Evolutionary conservation across 257 asterid genomes (phyloP), one percentile per base, ranked within the genome.

Genomic region (Nyctanthes arbortristis): DNA sequence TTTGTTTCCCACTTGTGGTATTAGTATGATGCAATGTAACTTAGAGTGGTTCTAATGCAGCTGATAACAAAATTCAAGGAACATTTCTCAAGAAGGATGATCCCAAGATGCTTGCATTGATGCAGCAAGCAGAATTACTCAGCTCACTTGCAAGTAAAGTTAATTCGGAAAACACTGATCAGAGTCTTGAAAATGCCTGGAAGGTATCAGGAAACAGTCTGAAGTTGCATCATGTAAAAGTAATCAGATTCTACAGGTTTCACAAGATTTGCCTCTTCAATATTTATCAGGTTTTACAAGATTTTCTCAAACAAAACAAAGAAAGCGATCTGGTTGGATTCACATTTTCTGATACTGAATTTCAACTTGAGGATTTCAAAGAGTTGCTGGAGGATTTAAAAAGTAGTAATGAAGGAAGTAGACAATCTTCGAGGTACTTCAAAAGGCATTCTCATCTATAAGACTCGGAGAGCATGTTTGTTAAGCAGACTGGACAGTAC

Each of bases 51-150:
- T 13, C 58, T 52, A 20, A 30, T 61, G 84, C 85, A 90, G 98
- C 86, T 54, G 75, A 66, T 76, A 66, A 57, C 74, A 81, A 76
- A 78, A 82, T 27, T 37, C 84, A 79, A 71, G 95, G 87, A 61
- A 83, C 88, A n/a, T 91, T 86, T 77, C 87, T 93, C 65, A 87
- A 84, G 88, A 88, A 91, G 87, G 96, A 87, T 70, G 96, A 89
- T 81, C 96, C 96, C n/a, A 91, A 89, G 84, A 82, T 83, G 71
- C 79, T 84, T 49, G 99, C 93, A 25, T 66, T 94, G 82, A 80
- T 94, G 89, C 97, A 94, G 77, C 99, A 94, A 88, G 97, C 93
- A 22, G 96, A 94, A 78, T 73, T 94, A 69, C 99, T 94, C 24
- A 86, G 88, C 83, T 86, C 97, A 68, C 95, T 94, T 36, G 98